Evolutionary conservation across 371 early-diverging fungal genomes (phyloP), one percentile per base, ranked within the genome.

Genomic region (Cokeromyces recurvatus): DNA sequence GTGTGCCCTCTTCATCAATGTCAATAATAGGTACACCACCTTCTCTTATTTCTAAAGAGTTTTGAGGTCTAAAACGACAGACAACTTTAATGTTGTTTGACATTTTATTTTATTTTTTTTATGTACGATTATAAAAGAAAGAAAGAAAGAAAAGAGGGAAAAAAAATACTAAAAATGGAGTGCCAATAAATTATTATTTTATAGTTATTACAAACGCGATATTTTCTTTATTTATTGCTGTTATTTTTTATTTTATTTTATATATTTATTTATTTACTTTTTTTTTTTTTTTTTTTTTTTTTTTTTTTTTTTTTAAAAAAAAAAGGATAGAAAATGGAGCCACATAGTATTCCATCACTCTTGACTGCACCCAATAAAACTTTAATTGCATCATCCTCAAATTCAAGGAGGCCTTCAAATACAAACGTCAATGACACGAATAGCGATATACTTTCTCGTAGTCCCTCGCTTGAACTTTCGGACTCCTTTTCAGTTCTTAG

Each of bases 31-130:
- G 86, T 27, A 78, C 82, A 51, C 94, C 94, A 49, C 91, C 91
- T 60, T 94, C 90, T 49, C 74, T 77, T 46, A 84, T 83, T 77
- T 97, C 97, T 34, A 90, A 65, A 46, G 82, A 66, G 68, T 97
- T 97, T 64, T 93, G 92, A 40, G 97, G 97, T 48, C 95, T 80
- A 75, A 97, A 94, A 45, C 97, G 87, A 74, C 93, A 92, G 46
- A 95, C 87, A 53, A 97, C 97, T 68, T 88, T 86, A 67, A 95
- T 95, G 74, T 91, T 92, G 67, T 85, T 88, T 39, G 68, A 63
- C 68, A 72, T 71, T 15, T 37, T 44, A 31, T 44, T 11, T 41
- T 14, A 19, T 8, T 4, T n/a, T n/a, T n/a, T n/a, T n/a, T n/a
- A n/a, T n/a, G n/a, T n/a, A n/a, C n/a, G n/a, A n/a, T n/a, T n/a